Evolutionary conservation across 1,284 basidiomycete genomes (phyloP).

Genomic region (Ganoderma meredithae): DNA sequence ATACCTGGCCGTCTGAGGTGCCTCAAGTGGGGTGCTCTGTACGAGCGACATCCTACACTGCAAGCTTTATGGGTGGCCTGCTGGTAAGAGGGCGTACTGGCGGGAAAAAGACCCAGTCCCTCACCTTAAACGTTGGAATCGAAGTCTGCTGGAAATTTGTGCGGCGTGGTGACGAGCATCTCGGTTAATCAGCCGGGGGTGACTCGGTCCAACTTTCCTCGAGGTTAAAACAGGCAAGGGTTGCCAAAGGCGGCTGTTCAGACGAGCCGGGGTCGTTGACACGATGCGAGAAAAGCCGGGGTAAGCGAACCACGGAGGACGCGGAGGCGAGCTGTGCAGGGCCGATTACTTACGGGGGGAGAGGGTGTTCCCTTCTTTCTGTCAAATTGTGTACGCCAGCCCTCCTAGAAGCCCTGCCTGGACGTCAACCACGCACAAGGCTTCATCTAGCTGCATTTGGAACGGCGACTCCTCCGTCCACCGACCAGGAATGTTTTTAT

Average conservation of each 20-base stretch:
- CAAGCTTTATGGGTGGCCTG: background rate
- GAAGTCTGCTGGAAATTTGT: background rate
- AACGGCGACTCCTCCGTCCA: background rate
- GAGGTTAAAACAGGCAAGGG: background rate
- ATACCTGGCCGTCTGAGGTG: background rate
- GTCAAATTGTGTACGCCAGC: background rate
- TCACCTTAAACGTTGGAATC: background rate
- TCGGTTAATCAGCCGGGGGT: background rate
- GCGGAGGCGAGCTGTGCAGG: background rate
- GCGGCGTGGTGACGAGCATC: background rate
- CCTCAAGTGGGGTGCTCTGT: background rate
- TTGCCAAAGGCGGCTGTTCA: background rate
- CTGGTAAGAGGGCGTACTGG: background rate
- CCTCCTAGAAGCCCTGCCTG: background rate
- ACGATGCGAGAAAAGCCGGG: background rate
- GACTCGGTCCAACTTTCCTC: background rate
- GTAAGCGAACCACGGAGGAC: conserved; percentile 5
- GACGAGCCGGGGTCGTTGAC: background rate
- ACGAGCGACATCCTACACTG: background rate
- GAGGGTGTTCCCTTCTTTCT: background rate
- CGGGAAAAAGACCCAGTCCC: background rate
- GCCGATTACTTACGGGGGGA: background rate
- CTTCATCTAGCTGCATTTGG: background rate
- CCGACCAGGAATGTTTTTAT: background rate
- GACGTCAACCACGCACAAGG: background rate